phyloP scores from a whole-genome alignment of 768 basidiomycete species.

The Cubamyces lactineus region DNA sequence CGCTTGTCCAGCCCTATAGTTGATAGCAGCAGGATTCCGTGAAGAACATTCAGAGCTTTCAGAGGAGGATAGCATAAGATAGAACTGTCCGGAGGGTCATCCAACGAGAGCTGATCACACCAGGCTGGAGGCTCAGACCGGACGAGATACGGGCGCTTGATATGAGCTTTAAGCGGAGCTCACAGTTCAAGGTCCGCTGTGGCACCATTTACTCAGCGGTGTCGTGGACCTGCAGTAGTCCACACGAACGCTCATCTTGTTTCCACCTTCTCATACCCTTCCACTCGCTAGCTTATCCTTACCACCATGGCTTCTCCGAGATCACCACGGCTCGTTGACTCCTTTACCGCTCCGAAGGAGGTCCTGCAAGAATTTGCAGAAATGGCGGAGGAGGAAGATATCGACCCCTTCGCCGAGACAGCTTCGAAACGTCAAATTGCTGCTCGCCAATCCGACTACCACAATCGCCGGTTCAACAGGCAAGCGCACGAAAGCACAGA shows the following conservation, averaged over 20 bases:
- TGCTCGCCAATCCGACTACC: slow-evolving; percentile 92
- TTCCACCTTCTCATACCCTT: not conserved
- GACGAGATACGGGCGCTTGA: not conserved
- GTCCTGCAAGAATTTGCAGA: slow-evolving; percentile 92
- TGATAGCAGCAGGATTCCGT: too few relatives aligned
- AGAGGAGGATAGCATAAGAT: too few relatives aligned
- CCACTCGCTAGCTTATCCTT: slow-evolving; percentile 3
- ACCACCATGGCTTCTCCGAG: slow-evolving; percentile 36
- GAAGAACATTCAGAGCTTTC: too few relatives aligned
- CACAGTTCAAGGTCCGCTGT: not conserved
- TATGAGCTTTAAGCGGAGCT: not conserved
- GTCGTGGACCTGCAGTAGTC: not conserved
- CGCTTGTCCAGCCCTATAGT: too few relatives aligned
- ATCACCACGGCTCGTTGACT: slow-evolving; percentile 75
- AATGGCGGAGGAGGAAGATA: slow-evolving; percentile 90
- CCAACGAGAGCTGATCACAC: not conserved
- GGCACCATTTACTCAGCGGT: slow-evolving; percentile 16
- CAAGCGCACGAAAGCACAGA: slow-evolving; percentile 80
- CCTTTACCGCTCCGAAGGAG: slow-evolving; percentile 92
- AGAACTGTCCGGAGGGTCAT: too few relatives aligned
- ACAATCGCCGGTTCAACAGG: slow-evolving; percentile 87
- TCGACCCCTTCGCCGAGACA: slow-evolving; percentile 92
- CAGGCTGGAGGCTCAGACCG: too few relatives aligned
- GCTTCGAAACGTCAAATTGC: slow-evolving; percentile 94
- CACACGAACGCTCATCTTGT: slow-evolving; percentile 6